phyloP scores from a whole-genome alignment of 306 rosid species.

The Vicia faba region DNA sequence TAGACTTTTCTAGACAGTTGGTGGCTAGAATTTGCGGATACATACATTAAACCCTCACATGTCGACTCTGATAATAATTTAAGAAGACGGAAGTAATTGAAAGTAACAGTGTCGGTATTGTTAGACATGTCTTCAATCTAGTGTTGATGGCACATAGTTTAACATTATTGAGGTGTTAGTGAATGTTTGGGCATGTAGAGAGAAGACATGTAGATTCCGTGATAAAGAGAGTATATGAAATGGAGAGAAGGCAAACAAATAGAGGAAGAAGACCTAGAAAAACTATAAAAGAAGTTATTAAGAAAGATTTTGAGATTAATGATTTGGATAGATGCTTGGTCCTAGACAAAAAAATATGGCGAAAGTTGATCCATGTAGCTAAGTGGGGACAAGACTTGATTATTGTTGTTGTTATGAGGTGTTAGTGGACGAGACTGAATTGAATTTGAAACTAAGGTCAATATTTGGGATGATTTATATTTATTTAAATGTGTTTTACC shows the following conservation, averaged over 20 bases:
- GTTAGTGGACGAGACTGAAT: constrained; percentile 27
- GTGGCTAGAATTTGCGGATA: constrained; percentile 2
- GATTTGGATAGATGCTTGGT: too few species aligned
- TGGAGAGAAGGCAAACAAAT: too few species aligned
- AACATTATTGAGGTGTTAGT: constrained; percentile 18
- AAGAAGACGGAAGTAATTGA: background rate
- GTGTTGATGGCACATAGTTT: background rate
- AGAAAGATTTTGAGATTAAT: too few species aligned
- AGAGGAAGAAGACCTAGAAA: too few species aligned
- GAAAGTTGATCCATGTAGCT: too few species aligned
- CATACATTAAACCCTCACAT: background rate
- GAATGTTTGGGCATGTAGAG: too few species aligned
- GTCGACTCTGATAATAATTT: background rate
- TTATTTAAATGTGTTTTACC: constrained; percentile 2
- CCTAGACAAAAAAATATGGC: too few species aligned
- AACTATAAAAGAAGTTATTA: too few species aligned
- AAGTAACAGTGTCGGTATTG: background rate
- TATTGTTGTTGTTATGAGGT: background rate
- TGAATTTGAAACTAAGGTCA: constrained; percentile 30
- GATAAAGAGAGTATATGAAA: too few species aligned
- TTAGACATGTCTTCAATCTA: background rate
- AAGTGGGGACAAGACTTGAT: too few species aligned
- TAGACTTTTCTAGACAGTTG: background rate
- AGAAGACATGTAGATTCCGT: too few species aligned
- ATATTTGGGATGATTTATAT: constrained; percentile 6